These are phyloP conservation scores for Boletus vermiculosoides DNA, from an alignment of 768 basidiomycete genomes.

Conservation along the genomic window DNA sequence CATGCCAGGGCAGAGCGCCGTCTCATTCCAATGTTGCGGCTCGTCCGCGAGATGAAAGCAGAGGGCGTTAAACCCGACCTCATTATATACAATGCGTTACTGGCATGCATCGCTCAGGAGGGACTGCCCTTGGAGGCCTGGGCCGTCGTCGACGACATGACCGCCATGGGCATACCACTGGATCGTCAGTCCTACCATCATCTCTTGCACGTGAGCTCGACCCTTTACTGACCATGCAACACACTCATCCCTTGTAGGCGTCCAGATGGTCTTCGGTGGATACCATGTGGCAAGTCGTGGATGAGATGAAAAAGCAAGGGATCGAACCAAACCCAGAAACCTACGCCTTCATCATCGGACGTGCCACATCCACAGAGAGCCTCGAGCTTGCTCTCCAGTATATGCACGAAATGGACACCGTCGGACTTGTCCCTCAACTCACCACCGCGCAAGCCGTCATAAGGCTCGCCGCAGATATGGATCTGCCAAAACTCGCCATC, in stretches of 20 bases:
- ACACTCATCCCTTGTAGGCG: slow-evolving; percentile 40
- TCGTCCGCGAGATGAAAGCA: slow-evolving; percentile 58
- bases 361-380: slow-evolving; percentile 45
- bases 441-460: slow-evolving; percentile 53
- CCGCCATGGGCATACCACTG: slow-evolving; percentile 46
- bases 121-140: slow-evolving; percentile 50
- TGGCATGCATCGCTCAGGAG: slow-evolving; percentile 47
- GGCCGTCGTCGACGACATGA: slow-evolving; percentile 73
- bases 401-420: slow-evolving; percentile 55
- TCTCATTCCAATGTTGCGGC: slow-evolving; percentile 41
- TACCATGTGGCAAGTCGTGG: slow-evolving; percentile 48
- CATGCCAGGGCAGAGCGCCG: slow-evolving; percentile 37
- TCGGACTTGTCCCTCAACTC: slow-evolving; percentile 50
- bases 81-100: slow-evolving; percentile 54
- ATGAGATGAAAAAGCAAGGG: slow-evolving; percentile 51
- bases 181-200: slow-evolving; percentile 53
- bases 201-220: slow-evolving; percentile 54
- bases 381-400: slow-evolving; percentile 65
- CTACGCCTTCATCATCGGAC: slow-evolving; percentile 52
- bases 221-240: not conserved
- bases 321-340: slow-evolving; percentile 52
- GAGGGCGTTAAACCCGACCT: slow-evolving; percentile 51
- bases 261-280: slow-evolving; percentile 38
- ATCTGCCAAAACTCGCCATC: slow-evolving; percentile 64
- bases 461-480: slow-evolving; percentile 48